These are phyloP conservation scores for Microstegium vimineum DNA, from an alignment of 176 grass and related monocot genomes.

Conservation along the genomic window DNA sequence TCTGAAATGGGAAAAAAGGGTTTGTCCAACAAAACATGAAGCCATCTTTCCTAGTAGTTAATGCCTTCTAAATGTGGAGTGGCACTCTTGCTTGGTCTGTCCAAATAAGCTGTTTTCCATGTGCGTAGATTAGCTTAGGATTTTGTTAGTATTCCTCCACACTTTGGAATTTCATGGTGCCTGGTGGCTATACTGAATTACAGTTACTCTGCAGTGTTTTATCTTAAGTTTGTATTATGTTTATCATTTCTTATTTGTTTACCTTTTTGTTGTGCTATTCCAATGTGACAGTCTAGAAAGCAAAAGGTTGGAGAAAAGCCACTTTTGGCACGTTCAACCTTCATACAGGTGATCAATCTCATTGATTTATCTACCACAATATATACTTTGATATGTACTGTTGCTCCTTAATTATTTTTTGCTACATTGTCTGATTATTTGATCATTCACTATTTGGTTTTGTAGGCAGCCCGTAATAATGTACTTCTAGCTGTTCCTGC, in stretches of 20 bases:
- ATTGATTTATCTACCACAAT: neutral
- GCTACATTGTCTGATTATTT: conserved; percentile 9
- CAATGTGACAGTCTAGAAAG: conserved; percentile 72
- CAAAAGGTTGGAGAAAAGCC: conserved; percentile 97
- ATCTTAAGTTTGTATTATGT: neutral
- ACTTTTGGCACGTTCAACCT: conserved; percentile 82
- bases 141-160: neutral
- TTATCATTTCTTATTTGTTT: conserved; percentile 1
- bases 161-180: neutral
- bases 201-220: neutral
- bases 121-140: neutral
- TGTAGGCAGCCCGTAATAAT: conserved; percentile 94
- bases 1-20: neutral
- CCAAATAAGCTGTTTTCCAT: neutral
- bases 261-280: neutral
- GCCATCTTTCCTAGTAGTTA: neutral
- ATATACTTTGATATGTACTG: neutral
- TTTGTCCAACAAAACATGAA: neutral
- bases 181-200: neutral
- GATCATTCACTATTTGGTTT: conserved; percentile 22
- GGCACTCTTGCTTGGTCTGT: neutral
- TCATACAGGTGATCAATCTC: conserved; percentile 68
- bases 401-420: neutral
- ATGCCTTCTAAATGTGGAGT: neutral
- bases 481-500: conserved; percentile 92